Evolutionary conservation across 2,329 filamentous ascomycete species (phyloP), one percentile per base, ranked within the genome.

Genomic region (Talaromyces pinophilus): DNA sequence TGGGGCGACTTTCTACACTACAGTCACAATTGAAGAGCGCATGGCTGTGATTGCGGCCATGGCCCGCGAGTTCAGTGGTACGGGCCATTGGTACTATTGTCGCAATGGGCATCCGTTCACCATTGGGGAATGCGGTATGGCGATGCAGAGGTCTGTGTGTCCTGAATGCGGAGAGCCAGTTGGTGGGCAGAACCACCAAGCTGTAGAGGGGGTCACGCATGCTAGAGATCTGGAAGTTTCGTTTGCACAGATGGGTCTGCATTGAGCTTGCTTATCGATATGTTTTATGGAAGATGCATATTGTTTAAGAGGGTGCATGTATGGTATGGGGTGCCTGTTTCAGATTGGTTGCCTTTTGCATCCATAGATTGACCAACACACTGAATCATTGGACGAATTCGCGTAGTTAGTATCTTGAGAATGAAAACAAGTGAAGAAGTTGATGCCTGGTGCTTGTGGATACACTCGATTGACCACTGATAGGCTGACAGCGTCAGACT

Each of bases 1-100:
- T 0, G 78, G 77, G 7, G 76, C 77, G 0, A 79, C 79, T 0
- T 85, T 86, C 69, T 85, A 87, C 73, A 72, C 75, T 1, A 67
- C 78, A 0, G 81, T 88, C 15, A 83, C 80, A 0, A 79, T 77
- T 10, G 80, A 82, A 2, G 86, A 90, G 76, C 81, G 85, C 71
- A 77, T 79, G 40, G 80, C 77, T 0, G 80, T 87, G 2, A 80
- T 84, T 62, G 62, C 69, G 1, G 85, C 86, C 2, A 87, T 88
- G 85, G 73, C 81, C 0, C 65, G 59, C 0, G 83, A 85, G 67
- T 83, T 87, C 44, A 67, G 62, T 0, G 82, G 84, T 0, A 86
- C 82, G 0, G 87, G 88, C 0, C 80, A 82, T 67, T 82, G 79
- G 71, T 84, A 80, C 64, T 75, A 78, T 63, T 80, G 78, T 66